A percentile compares a stretch with the other conserved stretches of the same genome.
Conservation (phyloP, 441 rosid genomes). For the Gossypium gossypioides region DNA sequence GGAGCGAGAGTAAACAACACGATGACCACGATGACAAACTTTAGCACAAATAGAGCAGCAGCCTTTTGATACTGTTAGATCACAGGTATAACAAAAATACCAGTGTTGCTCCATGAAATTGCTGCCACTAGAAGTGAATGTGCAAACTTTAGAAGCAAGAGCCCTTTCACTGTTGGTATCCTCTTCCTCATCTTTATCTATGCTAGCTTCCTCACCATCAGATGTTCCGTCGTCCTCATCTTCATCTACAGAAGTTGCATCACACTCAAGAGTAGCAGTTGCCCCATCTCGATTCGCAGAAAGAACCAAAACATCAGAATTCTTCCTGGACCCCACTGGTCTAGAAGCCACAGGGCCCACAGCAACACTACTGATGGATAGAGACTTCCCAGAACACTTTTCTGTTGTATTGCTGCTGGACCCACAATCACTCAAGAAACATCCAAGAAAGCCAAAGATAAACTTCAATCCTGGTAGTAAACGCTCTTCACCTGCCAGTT, state of each 20-base stretch:
- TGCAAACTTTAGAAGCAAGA: constrained; percentile 96
- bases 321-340: constrained; percentile 62
- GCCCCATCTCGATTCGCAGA: constrained; percentile 75
- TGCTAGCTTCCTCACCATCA: constrained; percentile 97
- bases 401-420: constrained; percentile 42
- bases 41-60: constrained; percentile 99
- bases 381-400: constrained; percentile 44
- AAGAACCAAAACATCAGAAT: constrained; percentile 63
- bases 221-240: constrained; percentile 99
- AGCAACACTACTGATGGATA: constrained; percentile 33
- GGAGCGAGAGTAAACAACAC: constrained; percentile 97
- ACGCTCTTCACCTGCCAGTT: constrained; percentile 62
- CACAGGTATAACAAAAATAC: constrained; percentile 99
- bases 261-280: constrained; percentile 74
- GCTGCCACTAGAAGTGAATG: constrained; percentile 99
- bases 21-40: constrained; percentile 99
- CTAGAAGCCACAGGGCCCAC: constrained; percentile 49
- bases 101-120: constrained; percentile 99
- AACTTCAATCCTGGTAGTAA: constrained; percentile 82
- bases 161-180: constrained; percentile 86
- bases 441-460: constrained; percentile 80
- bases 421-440: constrained; percentile 61
- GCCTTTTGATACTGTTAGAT: constrained; percentile 94
- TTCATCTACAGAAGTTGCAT: constrained; percentile 95
- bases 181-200: constrained; percentile 97